These are phyloP conservation scores for Dactylellina cionopaga DNA, from an alignment of 2,329 filamentous ascomycete species.

Conservation along the genomic window DNA sequence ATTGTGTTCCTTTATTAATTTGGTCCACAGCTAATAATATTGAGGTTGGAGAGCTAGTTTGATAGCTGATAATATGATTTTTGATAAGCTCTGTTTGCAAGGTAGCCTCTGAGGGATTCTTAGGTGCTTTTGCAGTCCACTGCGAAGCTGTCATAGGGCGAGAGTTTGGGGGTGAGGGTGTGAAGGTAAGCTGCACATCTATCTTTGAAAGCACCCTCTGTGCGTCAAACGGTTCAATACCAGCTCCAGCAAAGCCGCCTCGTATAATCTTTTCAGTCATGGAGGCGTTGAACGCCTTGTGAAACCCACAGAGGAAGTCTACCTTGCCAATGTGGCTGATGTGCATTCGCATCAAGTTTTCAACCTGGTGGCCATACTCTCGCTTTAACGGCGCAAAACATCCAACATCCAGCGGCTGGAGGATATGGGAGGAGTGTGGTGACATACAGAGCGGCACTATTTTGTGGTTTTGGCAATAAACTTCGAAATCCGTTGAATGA, in stretches of 20 bases:
- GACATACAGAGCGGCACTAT: too few relatives aligned
- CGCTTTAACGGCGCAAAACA: too few relatives aligned
- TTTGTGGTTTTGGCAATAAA: too few relatives aligned
- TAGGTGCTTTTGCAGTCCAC: background rate
- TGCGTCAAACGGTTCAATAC: background rate
- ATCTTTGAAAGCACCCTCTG: background rate
- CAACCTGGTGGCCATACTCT: too few relatives aligned
- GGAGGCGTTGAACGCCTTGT: background rate
- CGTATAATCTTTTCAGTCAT: background rate
- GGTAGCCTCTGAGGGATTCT: background rate
- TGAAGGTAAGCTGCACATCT: background rate
- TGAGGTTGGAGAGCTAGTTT: background rate
- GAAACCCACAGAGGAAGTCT: too few relatives aligned
- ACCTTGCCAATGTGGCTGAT: too few relatives aligned
- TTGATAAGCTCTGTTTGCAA: constrained; percentile 3
- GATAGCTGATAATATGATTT: background rate
- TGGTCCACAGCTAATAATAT: background rate
- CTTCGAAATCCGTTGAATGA: too few relatives aligned
- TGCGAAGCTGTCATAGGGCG: too few relatives aligned
- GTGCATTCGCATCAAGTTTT: too few relatives aligned
- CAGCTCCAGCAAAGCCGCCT: constrained; percentile 1
- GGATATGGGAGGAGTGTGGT: too few relatives aligned
- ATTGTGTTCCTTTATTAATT: background rate
- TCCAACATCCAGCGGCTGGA: too few relatives aligned
- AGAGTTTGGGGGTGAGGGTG: background rate